Evolutionary conservation across 2,329 filamentous ascomycete genomes (phyloP), one percentile per base, ranked within the genome.

Genomic region (Ophiocordyceps robertsii): DNA sequence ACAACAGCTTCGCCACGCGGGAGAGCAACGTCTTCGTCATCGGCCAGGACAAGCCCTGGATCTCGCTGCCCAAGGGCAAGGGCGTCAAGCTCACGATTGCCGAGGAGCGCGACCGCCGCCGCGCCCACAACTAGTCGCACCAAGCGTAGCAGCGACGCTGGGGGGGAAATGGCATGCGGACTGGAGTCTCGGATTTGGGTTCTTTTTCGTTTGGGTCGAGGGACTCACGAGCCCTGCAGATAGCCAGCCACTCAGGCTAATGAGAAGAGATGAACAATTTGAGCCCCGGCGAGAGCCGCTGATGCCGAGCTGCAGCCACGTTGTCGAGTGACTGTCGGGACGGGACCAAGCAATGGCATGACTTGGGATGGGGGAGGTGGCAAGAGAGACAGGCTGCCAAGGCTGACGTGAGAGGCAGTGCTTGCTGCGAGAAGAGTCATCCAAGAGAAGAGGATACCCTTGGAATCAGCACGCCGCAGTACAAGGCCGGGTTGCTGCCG

Each of bases 1-100:
- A 96, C 82, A 98, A 98, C 84, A 85, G 86, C 66, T 98, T 98
- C 73, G 89, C 92, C 63, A 98, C 92, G 66, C 92, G 92, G 73
- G 89, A 98, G 80, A 83, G 74, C 80, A 98, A 98, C 86, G 89
- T 98, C 63, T 98, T 98, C 76, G 82, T 98, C 75, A 95, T 98
- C 61, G 92, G 92, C 63, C 77, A 82, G 61, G 92, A 98, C 65
- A 96, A 96, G 84, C 90, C 92, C 64, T 98, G 92, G 92, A 82
- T 98, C 74, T 94, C 86, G 62, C 82, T 98, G 67, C 93, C 92
- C 69, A 98, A 96, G 87, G 92, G 92, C 76, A 95, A 95, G 82
- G 92, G 92, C 86, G 92, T 98, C 77, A 95, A 95, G 87, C 87
- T 96, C 69, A 82, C 84, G 66, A 96, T 98, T 64, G 88, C 90